Conservation (phyloP, 768 basidiomycete species). For the Amanita muscaria region DNA sequence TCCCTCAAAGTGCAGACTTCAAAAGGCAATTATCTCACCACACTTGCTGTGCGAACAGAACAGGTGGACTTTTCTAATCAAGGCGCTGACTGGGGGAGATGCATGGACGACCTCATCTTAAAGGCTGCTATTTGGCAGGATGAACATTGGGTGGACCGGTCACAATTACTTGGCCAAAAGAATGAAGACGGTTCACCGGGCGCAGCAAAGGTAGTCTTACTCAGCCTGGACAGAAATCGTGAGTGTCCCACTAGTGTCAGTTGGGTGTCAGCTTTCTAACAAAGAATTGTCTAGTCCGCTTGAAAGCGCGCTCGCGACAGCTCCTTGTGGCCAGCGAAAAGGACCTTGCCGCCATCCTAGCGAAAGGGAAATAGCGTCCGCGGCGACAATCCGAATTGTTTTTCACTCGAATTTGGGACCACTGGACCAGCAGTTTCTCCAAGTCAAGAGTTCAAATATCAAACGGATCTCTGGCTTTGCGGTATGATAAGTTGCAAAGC, state of each 20-base stretch:
- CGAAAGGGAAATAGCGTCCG: constrained; percentile 19
- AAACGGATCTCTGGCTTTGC: no score
- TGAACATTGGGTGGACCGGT: constrained; percentile 86
- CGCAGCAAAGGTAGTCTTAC: constrained; percentile 76
- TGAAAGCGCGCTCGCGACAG: constrained; percentile 84
- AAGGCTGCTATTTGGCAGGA: constrained; percentile 90
- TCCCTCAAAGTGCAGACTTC: constrained; percentile 93
- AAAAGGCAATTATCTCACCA: constrained; percentile 86
- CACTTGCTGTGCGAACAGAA: constrained; percentile 77
- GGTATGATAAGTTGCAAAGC: no score
- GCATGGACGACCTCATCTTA: constrained; percentile 93
- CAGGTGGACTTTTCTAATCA: constrained; percentile 61
- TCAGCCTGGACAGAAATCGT: constrained; percentile 91
- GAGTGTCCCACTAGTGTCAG: constrained; percentile 26
- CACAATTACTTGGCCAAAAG: constrained; percentile 50
- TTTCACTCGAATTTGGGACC: no score
- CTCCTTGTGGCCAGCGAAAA: constrained; percentile 80
- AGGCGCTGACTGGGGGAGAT: constrained; percentile 43
- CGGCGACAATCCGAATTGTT: background rate
- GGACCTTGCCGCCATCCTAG: constrained; percentile 68
- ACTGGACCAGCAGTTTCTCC: no score
- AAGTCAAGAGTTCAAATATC: no score
- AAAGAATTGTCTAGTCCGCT: constrained; percentile 48
- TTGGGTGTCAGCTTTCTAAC: constrained; percentile 4
- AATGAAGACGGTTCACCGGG: constrained; percentile 29